Conservation (phyloP, 352 stramenopile genomes). For the Pythium inflatum region DNA sequence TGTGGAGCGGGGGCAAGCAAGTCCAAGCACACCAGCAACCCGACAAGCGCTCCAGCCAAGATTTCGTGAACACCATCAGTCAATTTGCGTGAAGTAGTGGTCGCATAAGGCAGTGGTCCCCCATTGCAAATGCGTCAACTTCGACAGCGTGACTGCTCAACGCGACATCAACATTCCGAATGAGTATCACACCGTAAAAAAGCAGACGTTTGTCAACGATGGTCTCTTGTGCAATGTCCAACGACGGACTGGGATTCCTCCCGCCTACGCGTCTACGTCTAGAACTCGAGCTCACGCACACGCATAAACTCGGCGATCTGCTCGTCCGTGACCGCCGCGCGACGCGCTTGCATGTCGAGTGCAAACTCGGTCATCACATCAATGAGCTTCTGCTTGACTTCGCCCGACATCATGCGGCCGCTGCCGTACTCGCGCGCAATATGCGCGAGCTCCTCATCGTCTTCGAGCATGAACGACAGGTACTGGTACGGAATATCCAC, state of each 20-base stretch:
- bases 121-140: too few relatives aligned
- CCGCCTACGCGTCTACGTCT: constrained; percentile 32
- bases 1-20: too few relatives aligned
- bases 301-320: constrained; percentile 97
- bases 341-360: constrained; percentile 93
- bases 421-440: constrained; percentile 96
- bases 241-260: too few relatives aligned
- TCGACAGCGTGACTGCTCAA: too few relatives aligned
- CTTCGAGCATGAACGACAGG: constrained; percentile 99
- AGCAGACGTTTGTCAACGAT: not conserved
- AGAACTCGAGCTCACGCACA: constrained; percentile 92
- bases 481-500: constrained; percentile 99
- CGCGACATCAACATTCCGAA: too few relatives aligned
- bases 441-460: constrained; percentile 95
- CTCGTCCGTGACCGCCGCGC: constrained; percentile 94
- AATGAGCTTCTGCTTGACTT: constrained; percentile 98
- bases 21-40: too few relatives aligned
- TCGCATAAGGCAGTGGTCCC: too few relatives aligned
- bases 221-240: too few relatives aligned
- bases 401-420: constrained; percentile 96
- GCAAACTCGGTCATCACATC: constrained; percentile 93
- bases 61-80: too few relatives aligned
- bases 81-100: too few relatives aligned
- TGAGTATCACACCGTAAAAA: constrained; percentile 7
- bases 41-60: too few relatives aligned